Evolutionary conservation across 768 basidiomycete genomes (phyloP), one percentile per base, ranked within the genome.

Genomic region (Gautieria morchelliformis): DNA sequence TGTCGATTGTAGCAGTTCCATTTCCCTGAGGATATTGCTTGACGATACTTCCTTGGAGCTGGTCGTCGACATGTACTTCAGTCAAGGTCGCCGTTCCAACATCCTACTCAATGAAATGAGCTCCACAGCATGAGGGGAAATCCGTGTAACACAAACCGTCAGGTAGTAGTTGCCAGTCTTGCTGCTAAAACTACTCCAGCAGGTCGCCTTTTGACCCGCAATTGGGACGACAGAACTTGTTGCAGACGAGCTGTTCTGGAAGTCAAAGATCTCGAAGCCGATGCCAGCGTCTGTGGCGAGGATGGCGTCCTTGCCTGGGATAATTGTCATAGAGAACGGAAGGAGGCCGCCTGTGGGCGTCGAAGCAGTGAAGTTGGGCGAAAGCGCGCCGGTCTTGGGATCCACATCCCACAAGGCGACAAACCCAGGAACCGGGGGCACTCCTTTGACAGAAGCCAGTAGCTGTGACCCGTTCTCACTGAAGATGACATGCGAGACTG

Each of bases 101-200:
- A 56, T 77, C 75, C 56, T 57, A 27, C 12, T 45, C 42, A 47
- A 27, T 15, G 32, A 15, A 3, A 52, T 52, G 22, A 50, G 14
- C 30, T 30, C 12, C 19, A 37, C 22, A 33, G 17, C 15, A 19
- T 57, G 20, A 39, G 14, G n/a, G 17, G 4, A 44, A 6, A 1
- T 33, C 22, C 17, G 53, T 20, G 15, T 41, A 30, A 57, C 56
- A 19, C 27, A 27, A 27, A 53, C 58, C 32, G 70, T 76, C 15
- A 77, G 62, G 64, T 74, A 77, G 67, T 74, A 77, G 64, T 72
- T 75, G 4, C 73, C 72, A 0, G 74, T 75, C 65, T 71, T 68
- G 41, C 62, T 58, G 62, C 69, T 71, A 66, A 74, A 74, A 52
- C 66, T 69, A 12, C 70, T 70, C 76, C 75, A 77, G 65, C 76